These are phyloP conservation scores for Sporothrix euskadiensis DNA, from an alignment of 2,329 filamentous ascomycete species.

Conservation along the genomic window DNA sequence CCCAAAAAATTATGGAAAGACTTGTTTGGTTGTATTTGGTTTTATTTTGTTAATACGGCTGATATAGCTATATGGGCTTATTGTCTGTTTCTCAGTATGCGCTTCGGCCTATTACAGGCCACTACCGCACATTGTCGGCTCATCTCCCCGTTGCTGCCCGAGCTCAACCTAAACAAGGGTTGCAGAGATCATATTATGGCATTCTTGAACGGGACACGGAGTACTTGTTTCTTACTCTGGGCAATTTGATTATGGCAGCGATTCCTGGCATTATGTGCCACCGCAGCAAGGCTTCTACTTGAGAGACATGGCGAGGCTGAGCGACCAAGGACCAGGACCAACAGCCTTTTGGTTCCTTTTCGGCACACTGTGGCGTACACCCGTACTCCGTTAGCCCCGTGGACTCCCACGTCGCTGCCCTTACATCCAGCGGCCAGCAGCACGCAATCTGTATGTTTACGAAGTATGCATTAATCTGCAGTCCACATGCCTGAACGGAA, in stretches of 20 bases:
- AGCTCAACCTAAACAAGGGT: conserved; percentile 1
- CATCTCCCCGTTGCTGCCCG: conserved; percentile 3
- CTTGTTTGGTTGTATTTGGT: background rate
- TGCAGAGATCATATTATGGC: background rate
- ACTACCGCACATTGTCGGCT: background rate
- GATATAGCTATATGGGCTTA: background rate
- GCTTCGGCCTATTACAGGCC: background rate
- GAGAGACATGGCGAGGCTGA: conserved; percentile 6
- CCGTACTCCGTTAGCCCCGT: background rate
- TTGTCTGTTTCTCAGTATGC: background rate
- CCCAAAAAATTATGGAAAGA: background rate
- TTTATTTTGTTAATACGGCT: background rate
- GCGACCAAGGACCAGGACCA: background rate
- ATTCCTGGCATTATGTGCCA: conserved; percentile 3
- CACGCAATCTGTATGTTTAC: background rate
- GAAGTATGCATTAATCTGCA: background rate
- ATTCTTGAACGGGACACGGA: background rate
- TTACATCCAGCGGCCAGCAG: background rate
- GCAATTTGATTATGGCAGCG: background rate
- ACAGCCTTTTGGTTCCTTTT: background rate
- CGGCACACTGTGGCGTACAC: background rate
- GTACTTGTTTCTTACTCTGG: background rate
- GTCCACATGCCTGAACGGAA: background rate
- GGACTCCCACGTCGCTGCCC: background rate
- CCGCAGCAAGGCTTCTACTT: background rate